Evolutionary conservation across 495 filamentous ascomycete genomes (phyloP).

Genomic region (Tuber aestivum): DNA sequence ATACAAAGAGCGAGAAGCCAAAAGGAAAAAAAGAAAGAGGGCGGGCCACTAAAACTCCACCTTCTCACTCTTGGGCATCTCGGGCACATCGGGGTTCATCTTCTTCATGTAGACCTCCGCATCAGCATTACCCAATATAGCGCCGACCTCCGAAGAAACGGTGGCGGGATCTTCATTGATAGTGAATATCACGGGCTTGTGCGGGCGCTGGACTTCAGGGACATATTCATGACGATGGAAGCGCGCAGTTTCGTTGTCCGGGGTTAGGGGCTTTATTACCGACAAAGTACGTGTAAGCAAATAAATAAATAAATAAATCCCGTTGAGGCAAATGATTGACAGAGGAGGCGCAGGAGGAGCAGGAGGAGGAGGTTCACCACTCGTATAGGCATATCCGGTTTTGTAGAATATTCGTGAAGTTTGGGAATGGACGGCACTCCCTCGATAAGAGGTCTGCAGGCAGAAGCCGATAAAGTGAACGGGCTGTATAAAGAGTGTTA

Average conservation of each 20-base stretch:
- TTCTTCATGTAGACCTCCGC: background rate
- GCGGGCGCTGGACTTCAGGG: background rate
- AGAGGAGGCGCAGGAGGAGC: too few species aligned
- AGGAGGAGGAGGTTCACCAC: background rate
- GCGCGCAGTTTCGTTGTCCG: background rate
- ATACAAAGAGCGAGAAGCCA: background rate
- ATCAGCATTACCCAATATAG: background rate
- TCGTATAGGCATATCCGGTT: background rate
- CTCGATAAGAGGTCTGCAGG: background rate
- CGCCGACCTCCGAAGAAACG: background rate
- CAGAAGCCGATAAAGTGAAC: background rate
- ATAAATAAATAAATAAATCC: background rate
- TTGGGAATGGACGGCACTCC: background rate
- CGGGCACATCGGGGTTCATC: slow-evolving; percentile 2
- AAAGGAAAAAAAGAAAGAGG: background rate
- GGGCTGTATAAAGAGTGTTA: background rate
- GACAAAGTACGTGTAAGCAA: background rate
- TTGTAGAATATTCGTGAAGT: background rate
- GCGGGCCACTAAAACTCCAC: background rate
- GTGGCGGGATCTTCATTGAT: background rate
- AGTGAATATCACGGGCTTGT: background rate
- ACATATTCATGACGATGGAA: slow-evolving; percentile 2
- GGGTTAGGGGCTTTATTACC: background rate
- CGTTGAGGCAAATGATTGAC: background rate
- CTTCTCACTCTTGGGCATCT: background rate